These are phyloP conservation scores for Neostapfia colusana DNA, from an alignment of 176 grass and related monocot species.

Conservation along the genomic window DNA sequence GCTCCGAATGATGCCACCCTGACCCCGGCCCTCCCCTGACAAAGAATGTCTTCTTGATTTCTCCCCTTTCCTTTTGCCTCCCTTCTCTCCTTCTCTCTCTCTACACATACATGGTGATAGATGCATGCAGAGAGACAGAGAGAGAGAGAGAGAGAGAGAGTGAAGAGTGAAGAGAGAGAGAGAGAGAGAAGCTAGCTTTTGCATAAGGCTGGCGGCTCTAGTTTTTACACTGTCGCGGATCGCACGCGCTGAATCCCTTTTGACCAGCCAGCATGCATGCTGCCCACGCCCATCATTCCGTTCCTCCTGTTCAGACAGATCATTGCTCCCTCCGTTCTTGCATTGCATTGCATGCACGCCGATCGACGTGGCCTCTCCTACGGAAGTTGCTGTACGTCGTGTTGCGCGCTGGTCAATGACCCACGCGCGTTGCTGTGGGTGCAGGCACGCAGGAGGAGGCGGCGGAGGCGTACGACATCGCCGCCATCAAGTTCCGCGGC, in stretches of 20 bases:
- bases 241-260: constrained; percentile 41
- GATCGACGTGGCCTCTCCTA: background rate
- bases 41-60: constrained; percentile 61
- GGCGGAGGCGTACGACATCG: constrained; percentile 96
- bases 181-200: constrained; percentile 35
- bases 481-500: constrained; percentile 90
- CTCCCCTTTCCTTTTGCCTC: constrained; percentile 14
- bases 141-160: background rate
- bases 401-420: no score
- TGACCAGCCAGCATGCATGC: constrained; percentile 5
- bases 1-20: constrained; percentile 40
- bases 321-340: background rate
- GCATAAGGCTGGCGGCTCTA: constrained; percentile 68
- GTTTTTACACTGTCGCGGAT: constrained; percentile 50
- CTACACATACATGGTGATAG: background rate
- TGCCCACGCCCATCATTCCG: background rate
- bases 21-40: constrained; percentile 23
- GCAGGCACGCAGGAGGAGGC: constrained; percentile 98
- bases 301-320: constrained; percentile 23
- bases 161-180: no score
- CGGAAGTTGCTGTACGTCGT: background rate
- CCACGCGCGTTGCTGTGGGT: no score
- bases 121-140: background rate
- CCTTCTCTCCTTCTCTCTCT: background rate
- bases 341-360: background rate